These are phyloP conservation scores for Cordyceps pruinosa DNA, from an alignment of 2,329 filamentous ascomycete species.

Conservation along the genomic window DNA sequence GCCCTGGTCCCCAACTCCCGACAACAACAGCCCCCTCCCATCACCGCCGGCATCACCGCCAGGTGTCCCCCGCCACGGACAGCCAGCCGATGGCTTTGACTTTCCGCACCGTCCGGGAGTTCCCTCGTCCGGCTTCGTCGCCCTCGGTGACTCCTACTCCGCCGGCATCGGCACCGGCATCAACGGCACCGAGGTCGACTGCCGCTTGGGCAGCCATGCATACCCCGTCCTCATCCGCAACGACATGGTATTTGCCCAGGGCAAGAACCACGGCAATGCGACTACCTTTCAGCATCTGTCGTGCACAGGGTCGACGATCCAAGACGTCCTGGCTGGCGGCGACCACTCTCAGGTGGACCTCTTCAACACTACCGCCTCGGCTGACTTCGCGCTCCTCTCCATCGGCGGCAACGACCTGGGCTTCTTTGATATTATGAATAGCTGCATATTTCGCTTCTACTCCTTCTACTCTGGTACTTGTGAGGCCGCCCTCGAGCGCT, in stretches of 20 bases:
- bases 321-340: constrained; percentile 31
- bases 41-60: not conserved
- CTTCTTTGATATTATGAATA: constrained; percentile 44
- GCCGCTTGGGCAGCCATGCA: constrained; percentile 35
- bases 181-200: constrained; percentile 34
- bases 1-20: not conserved
- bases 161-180: constrained; percentile 41
- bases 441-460: constrained; percentile 44
- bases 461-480: constrained; percentile 41
- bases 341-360: constrained; percentile 34
- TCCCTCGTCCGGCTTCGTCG: constrained; percentile 29
- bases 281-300: constrained; percentile 38
- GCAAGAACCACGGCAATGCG: constrained; percentile 18
- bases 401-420: constrained; percentile 43
- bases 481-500: constrained; percentile 30
- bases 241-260: constrained; percentile 25
- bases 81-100: not conserved
- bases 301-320: constrained; percentile 38
- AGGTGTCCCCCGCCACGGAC: not conserved
- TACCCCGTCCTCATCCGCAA: constrained; percentile 34
- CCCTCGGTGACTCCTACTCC: constrained; percentile 41
- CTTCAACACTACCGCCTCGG: constrained; percentile 30
- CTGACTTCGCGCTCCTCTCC: constrained; percentile 40
- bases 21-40: not conserved
- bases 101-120: constrained; percentile 14